Conservation (phyloP, 805 yeast genomes). For the Komagataella pseudopastoris region DNA sequence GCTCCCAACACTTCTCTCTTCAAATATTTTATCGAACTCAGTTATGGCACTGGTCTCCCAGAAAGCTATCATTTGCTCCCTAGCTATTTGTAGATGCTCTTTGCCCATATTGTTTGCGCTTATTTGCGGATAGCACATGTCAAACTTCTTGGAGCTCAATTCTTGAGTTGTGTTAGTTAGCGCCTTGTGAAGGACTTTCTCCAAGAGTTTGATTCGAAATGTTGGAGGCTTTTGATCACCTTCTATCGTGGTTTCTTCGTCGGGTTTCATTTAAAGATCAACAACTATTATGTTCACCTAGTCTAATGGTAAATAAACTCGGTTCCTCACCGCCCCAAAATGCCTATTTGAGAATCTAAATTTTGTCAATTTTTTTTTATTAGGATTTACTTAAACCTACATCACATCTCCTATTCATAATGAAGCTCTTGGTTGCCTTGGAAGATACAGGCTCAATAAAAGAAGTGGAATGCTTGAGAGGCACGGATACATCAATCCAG, state of each 20-base stretch:
- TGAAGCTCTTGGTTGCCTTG: constrained; percentile 53
- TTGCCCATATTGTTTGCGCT: constrained; percentile 22
- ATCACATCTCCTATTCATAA: background rate
- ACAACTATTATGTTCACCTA: background rate
- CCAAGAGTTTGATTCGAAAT: constrained; percentile 18
- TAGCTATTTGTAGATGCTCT: constrained; percentile 25
- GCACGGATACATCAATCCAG: constrained; percentile 71
- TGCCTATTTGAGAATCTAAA: background rate
- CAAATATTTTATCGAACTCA: constrained; percentile 33
- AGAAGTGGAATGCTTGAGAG: constrained; percentile 47
- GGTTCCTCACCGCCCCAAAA: background rate
- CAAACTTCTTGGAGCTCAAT: constrained; percentile 26
- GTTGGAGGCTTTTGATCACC: background rate
- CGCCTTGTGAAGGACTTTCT: constrained; percentile 20
- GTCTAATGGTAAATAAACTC: background rate
- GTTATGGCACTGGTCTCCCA: constrained; percentile 27
- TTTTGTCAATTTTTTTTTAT: background rate
- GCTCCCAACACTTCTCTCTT: constrained; percentile 26
- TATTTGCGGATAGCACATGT: constrained; percentile 30
- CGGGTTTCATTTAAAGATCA: background rate
- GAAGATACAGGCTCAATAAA: constrained; percentile 58
- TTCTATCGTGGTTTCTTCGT: background rate
- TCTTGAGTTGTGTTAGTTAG: constrained; percentile 28
- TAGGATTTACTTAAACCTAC: background rate
- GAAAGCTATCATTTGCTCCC: constrained; percentile 28